Percentiles rank a stretch among this genome's conserved stretches.
Evolutionary conservation across 2,329 filamentous ascomycete genomes (phyloP).

Genomic region (Metarhizium humberi): DNA sequence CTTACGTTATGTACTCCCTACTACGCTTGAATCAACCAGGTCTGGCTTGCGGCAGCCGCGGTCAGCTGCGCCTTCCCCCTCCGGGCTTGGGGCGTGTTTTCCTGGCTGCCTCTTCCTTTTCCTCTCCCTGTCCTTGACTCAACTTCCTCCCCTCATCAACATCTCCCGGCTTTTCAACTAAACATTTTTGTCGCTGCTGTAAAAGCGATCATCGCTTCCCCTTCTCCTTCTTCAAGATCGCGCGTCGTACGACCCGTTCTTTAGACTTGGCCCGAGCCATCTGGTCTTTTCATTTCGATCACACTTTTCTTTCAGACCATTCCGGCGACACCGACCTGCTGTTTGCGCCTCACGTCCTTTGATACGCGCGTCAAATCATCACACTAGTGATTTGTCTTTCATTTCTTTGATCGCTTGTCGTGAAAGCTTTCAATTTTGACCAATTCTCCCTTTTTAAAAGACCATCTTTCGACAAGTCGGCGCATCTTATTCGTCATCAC

Average conservation of each 20-base stretch:
- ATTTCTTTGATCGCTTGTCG: background rate
- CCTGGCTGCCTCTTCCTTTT: background rate
- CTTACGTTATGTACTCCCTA: background rate
- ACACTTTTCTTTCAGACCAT: constrained; percentile 3
- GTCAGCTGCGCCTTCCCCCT: background rate
- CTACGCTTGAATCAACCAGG: background rate
- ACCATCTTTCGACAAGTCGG: constrained; percentile 21
- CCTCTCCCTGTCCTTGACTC: background rate
- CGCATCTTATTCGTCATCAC: constrained; percentile 11
- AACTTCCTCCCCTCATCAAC: background rate
- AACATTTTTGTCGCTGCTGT: constrained; percentile 1
- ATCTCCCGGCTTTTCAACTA: constrained; percentile 2
- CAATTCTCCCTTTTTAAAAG: background rate
- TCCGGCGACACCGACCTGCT: background rate
- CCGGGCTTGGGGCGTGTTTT: background rate
- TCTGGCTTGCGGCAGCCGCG: background rate
- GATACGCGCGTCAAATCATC: background rate
- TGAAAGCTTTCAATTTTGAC: background rate
- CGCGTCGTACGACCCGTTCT: background rate
- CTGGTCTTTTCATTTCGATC: background rate
- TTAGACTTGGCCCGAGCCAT: background rate
- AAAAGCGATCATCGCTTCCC: background rate
- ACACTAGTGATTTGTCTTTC: background rate
- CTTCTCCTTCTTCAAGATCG: background rate
- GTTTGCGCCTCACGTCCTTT: background rate